Conservation (phyloP, 768 basidiomycete species). For the Phaffia australis region DNA sequence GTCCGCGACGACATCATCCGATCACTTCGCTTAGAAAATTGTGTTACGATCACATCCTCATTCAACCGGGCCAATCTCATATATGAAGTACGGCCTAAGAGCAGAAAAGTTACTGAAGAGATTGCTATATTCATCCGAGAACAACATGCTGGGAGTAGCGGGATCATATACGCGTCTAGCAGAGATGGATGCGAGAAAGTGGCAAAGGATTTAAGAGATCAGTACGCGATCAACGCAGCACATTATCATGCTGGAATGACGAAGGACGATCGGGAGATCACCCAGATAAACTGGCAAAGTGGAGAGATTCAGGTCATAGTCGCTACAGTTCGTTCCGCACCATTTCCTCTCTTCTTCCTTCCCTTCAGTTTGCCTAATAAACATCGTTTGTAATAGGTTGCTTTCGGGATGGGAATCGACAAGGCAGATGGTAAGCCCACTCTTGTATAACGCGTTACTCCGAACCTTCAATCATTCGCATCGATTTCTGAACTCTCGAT, state of each 20-base stretch:
- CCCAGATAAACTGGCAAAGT: constrained; percentile 62
- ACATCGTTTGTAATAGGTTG: constrained; percentile 57
- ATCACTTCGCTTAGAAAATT: constrained; percentile 53
- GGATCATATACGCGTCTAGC: constrained; percentile 74
- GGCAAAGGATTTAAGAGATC: constrained; percentile 54
- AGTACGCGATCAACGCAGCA: constrained; percentile 50
- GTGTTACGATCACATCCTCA: constrained; percentile 60
- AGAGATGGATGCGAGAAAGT: constrained; percentile 68
- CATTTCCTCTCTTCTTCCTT: background rate
- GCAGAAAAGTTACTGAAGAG: constrained; percentile 45
- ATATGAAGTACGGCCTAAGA: constrained; percentile 55
- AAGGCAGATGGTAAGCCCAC: constrained; percentile 43
- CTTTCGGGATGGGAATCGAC: constrained; percentile 96
- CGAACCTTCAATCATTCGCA: background rate
- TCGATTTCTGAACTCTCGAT: background rate
- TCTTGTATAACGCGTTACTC: background rate
- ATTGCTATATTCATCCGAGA: constrained; percentile 60
- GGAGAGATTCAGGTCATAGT: constrained; percentile 71
- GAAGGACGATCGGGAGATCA: constrained; percentile 50
- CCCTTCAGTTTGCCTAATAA: background rate
- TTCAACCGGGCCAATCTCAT: constrained; percentile 89
- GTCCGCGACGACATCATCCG: constrained; percentile 67
- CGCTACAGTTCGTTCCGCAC: constrained; percentile 57
- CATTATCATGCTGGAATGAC: constrained; percentile 81
- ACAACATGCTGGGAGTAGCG: constrained; percentile 48